Base-by-base conservation (phyloP, 2,329 filamentous ascomycete genomes). In the Fonsecaea multimorphosa region DNA sequence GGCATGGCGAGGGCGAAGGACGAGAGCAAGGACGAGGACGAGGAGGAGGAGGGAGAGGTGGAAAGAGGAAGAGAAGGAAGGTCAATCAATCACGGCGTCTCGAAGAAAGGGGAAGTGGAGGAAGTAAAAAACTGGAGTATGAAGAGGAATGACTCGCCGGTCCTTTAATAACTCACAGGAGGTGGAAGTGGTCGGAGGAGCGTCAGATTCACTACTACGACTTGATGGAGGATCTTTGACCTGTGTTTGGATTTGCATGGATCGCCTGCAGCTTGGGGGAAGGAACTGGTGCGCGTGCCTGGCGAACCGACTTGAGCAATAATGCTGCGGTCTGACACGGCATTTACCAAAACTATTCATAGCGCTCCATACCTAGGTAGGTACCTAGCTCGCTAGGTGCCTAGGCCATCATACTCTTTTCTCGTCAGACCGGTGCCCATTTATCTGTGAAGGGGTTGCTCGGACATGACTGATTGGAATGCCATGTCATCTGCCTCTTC, bases 1-100 rank as follows among this genome's bases (percentile, higher is more conserved):
- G 79, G 75, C 79, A 81, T 80, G 60, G 46, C 69, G 58, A 36
- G 32, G 54, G 51, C 14, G 49, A 49, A 31, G 6, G 22, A 31
- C 51, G 32, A 27, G 32, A 49, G 31, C 24, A 46, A 7, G 44
- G 49, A 56, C 16, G 46, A 56, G 31, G 31, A 19, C 12, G 19
- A 24, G 36, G 40, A 24, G n/a, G 31, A 32, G 36, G 31, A 34
- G 56, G 34, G 31, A 54, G 6, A 19, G 51, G 49, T 36, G 38
- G 29, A 29, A 11, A 29, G 32, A 7, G 24, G 53, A 54, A 49
- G 5, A 9, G 29, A 11, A 40, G n/a, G 22, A 49, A 8, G 31
- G 38, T 29, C 34, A 57, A 31, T 16, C 32, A 51, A 22, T 14
- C 19, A 58, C 7, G 27, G 22, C 19, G 51, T 12, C 29, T 36